Evolutionary conservation across 495 filamentous ascomycete species (phyloP), one percentile per base, ranked within the genome.

Genomic region (Choiromyces venosus): DNA sequence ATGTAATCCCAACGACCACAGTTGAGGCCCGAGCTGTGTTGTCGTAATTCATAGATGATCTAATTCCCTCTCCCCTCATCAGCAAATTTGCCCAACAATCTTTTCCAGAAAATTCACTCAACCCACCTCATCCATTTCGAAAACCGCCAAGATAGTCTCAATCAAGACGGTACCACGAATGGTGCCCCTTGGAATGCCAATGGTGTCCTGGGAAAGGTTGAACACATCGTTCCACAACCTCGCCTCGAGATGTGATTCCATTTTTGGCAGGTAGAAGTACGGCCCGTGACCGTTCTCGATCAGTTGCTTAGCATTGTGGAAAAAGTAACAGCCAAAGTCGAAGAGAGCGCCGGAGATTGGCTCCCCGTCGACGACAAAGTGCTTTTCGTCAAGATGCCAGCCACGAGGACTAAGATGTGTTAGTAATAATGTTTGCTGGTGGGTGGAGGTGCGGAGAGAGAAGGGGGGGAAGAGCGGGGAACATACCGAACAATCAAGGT

Each of bases 1-100:
- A 99, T 98, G 87, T 99, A 99, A 82, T 99, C 95, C 95, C 95
- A 99, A 68, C 95, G 91, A 68, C 95, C 95, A 84, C 95, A 99
- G 87, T 99, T 99, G 76, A 99, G 87, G 69, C 95, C 95, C 16
- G 95, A 91, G 83, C 90, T 93, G 86, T 99, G 95, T 82, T 98
- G 94, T 46, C 95, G 92, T 75, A 99, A 90, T 84, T 99, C 95
- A 85, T 97, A 99, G 83, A 99, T 98, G 84, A 99, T 98, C 90
- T 87, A 75, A n/a, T n/a, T n/a, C n/a, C n/a, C n/a, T n/a, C n/a
- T 33, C 66, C 19, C 18, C 21, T 3, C 4, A 65, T 81, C 36
- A 81, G 75, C 42, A 19, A 44, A 16, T 37, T 71, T 56, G 16
- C 10, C 36, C 39, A n/a, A 35, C 37, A 16, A 14, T 56, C 19